Conservation (phyloP, 352 stramenopile species). For the Albugo candida region DNA sequence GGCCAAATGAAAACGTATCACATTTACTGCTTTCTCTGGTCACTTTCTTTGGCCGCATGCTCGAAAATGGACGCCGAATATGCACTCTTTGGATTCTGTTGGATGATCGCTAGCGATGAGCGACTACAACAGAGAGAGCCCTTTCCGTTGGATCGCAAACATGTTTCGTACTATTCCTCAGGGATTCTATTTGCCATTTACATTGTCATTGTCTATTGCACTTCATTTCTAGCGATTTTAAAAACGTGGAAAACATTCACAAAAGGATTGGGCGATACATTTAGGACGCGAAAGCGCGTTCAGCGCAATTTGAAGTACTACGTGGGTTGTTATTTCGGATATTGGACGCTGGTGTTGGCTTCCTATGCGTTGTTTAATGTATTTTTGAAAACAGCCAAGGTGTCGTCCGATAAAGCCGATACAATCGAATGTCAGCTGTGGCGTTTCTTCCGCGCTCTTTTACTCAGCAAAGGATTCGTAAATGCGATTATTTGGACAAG, state of each 20-base stretch:
- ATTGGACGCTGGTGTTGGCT: slow-evolving; percentile 57
- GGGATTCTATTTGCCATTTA: slow-evolving; percentile 69
- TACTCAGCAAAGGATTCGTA: slow-evolving; percentile 62
- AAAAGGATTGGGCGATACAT: slow-evolving; percentile 53
- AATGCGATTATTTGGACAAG: slow-evolving; percentile 67
- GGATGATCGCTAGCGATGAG: slow-evolving; percentile 38
- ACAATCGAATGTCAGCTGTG: slow-evolving; percentile 40
- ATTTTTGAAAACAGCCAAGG: slow-evolving; percentile 13
- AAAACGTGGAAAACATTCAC: slow-evolving; percentile 64
- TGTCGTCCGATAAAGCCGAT: slow-evolving; percentile 1
- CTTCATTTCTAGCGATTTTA: slow-evolving; percentile 48
- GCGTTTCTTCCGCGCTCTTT: slow-evolving; percentile 44
- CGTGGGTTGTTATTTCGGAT: slow-evolving; percentile 71
- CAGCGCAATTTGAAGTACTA: slow-evolving; percentile 76
- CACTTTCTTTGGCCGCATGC: slow-evolving; percentile 37
- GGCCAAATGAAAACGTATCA: slow-evolving; percentile 69
- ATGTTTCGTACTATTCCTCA: slow-evolving; percentile 6
- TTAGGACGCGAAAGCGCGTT: slow-evolving; percentile 50
- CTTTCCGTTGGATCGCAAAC: background rate
- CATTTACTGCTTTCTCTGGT: slow-evolving; percentile 48
- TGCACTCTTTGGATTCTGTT: slow-evolving; percentile 67
- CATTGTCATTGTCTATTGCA: slow-evolving; percentile 65
- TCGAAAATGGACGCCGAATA: slow-evolving; percentile 59
- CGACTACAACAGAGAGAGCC: background rate
- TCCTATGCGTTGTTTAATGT: slow-evolving; percentile 52